Evolutionary conservation across 1,284 basidiomycete genomes (phyloP), one percentile per base, ranked within the genome.

Genomic region (Phellopilus nigrolimitatus): DNA sequence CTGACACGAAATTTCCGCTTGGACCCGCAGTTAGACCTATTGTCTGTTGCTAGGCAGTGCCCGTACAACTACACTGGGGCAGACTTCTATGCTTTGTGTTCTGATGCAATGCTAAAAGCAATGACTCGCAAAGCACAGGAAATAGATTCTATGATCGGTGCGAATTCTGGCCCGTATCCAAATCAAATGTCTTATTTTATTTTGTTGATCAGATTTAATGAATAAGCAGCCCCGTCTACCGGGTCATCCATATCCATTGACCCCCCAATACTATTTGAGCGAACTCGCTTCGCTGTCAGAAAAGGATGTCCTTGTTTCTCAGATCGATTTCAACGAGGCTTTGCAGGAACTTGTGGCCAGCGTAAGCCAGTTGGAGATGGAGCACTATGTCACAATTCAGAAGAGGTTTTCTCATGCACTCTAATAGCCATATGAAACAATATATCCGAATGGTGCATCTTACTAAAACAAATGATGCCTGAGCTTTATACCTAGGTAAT

Each of bases 81-180:
- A 30, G 97, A 99, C 68, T 94, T 99, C 60, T 99, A 99, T 70
- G 95, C 97, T 0, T 72, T 99, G 12, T 98, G 95, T 65, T 90
- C 93, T 3, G 97, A 99, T 65, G 94, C 95, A 1, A 84, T 99
- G 78, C 76, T 99, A 43, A 91, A 91, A 64, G 91, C 95, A 5
- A 97, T 99, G 87, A 87, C 92, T 21, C 75, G 90, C 38, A 93
- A 88, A 58, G 94, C 97, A 0, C 76, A 79, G 58, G 80, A 80
- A 43, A 72, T 99, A 10, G 95, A 97, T 56, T 64, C 63, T 4
- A 81, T 77, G 55, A 84, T 94, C 49, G 78, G 84, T 80, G 63
- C 59, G 73, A 10, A 27, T 24, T 37, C 39, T 3, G 39, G 41
- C 17, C 36, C 31, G 33, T 46, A 49, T 21, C 28, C 21, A 31